Evolutionary conservation across 805 yeast genomes (phyloP).

Genomic region (Suhomyces sp.): DNA sequence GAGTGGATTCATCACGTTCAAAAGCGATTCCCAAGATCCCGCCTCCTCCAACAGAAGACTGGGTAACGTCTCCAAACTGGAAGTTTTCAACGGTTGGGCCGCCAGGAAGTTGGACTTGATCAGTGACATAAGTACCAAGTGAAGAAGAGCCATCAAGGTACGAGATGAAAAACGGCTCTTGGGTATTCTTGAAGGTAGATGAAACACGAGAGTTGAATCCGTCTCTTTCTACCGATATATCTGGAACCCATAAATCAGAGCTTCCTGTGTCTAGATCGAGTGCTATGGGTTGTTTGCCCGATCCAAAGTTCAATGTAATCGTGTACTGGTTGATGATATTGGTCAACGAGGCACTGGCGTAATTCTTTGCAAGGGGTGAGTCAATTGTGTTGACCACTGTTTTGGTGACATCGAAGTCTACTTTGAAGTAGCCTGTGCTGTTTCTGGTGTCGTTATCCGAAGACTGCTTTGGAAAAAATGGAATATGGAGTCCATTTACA

Average conservation of each 20-base stretch:
- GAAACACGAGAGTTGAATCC: conserved; percentile 46
- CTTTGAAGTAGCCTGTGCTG: no score
- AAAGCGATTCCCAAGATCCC: conserved; percentile 12
- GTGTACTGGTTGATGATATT: not conserved
- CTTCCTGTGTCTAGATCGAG: conserved; percentile 43
- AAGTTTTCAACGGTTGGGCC: conserved; percentile 5
- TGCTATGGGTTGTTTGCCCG: conserved; percentile 23
- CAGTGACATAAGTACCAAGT: conserved; percentile 28
- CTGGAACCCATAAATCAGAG: conserved; percentile 35
- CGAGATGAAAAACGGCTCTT: conserved; percentile 42
- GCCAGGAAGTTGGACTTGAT: conserved; percentile 5
- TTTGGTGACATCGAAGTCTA: conserved; percentile 2
- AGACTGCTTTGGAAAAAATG: no score
- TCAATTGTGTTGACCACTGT: not conserved
- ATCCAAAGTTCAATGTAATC: conserved; percentile 25
- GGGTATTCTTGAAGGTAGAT: conserved; percentile 38
- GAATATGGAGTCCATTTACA: no score
- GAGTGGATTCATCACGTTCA: not conserved
- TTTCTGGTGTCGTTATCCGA: no score
- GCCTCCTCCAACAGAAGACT: conserved; percentile 10
- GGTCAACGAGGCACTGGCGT: not conserved
- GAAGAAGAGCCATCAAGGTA: conserved; percentile 53
- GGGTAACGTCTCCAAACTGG: conserved; percentile 11
- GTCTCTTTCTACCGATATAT: not conserved
- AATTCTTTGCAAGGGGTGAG: not conserved